Evolutionary conservation across 2,329 filamentous ascomycete genomes (phyloP).

Genomic region (Aspergillus versicolor): DNA sequence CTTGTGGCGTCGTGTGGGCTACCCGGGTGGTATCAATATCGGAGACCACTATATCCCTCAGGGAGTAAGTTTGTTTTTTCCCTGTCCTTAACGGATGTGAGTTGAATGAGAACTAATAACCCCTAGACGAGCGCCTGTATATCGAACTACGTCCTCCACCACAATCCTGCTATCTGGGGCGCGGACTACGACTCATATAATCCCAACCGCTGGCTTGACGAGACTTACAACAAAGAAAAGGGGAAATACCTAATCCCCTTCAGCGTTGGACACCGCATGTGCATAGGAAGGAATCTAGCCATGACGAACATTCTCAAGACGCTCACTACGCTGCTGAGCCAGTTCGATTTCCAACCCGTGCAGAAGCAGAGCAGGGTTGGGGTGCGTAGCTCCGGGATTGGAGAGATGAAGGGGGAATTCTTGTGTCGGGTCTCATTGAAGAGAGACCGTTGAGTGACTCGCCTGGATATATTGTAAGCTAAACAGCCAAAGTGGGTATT

Average conservation of each 20-base stretch:
- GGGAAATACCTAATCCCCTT: neutral
- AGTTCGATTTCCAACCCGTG: neutral
- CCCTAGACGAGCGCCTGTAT: neutral
- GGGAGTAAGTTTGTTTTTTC: neutral
- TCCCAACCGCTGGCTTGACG: neutral
- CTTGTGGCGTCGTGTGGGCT: neutral
- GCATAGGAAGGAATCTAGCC: neutral
- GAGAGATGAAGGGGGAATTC: neutral
- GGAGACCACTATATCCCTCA: neutral
- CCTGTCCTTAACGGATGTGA: no score
- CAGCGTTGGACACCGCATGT: neutral
- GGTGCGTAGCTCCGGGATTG: neutral
- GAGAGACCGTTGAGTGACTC: no score
- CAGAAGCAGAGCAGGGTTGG: neutral
- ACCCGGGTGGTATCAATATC: neutral
- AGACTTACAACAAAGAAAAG: neutral
- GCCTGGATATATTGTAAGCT: no score
- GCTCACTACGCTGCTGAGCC: neutral
- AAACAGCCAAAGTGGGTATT: no score
- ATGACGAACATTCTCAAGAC: neutral
- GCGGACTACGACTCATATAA: neutral
- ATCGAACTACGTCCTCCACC: neutral
- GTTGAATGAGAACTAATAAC: no score
- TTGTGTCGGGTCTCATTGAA: no score
- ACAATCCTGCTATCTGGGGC: neutral